Evolutionary conservation across 1,139 yeast species (phyloP).

Genomic region (Geotrichum bryndzae): DNA sequence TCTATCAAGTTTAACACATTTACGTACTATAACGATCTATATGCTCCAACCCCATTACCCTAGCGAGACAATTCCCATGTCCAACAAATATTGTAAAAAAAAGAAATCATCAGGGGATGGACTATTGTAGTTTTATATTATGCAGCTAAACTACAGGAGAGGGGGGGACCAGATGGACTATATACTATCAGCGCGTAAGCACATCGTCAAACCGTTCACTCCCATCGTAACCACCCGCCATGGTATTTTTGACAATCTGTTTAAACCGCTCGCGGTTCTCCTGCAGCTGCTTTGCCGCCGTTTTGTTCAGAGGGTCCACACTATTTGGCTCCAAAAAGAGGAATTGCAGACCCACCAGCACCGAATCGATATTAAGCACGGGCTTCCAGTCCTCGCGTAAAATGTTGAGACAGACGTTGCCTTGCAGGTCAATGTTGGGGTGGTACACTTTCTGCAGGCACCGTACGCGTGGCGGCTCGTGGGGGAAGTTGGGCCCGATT

Average conservation of each 20-base stretch:
- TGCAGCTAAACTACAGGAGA: too few species aligned
- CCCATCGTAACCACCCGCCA: conserved; percentile 67
- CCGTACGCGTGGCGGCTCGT: conserved; percentile 83
- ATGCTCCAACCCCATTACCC: too few species aligned
- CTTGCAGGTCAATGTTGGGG: conserved; percentile 86
- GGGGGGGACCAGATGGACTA: background rate
- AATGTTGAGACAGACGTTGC: conserved; percentile 87
- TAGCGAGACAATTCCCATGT: too few species aligned
- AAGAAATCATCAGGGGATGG: too few species aligned
- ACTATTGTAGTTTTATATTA: too few species aligned
- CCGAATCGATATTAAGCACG: conserved; percentile 64
- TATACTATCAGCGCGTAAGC: background rate
- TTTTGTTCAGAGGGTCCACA: conserved; percentile 85
- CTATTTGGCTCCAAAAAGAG: conserved; percentile 88
- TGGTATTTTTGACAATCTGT: conserved; percentile 52
- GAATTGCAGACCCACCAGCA: conserved; percentile 79
- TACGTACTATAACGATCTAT: too few species aligned
- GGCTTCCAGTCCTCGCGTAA: conserved; percentile 97
- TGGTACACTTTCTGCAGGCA: conserved; percentile 74
- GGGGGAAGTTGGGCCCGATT: conserved; percentile 73
- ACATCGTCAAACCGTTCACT: conserved; percentile 61
- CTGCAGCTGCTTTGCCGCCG: conserved; percentile 72
- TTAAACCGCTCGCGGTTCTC: conserved; percentile 53
- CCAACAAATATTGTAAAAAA: too few species aligned
- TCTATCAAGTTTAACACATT: too few species aligned